Percentiles rank a stretch among this genome's conserved stretches.
Conservation (phyloP, 2,329 filamentous ascomycete genomes). For the Dothideomycetes sp. region DNA sequence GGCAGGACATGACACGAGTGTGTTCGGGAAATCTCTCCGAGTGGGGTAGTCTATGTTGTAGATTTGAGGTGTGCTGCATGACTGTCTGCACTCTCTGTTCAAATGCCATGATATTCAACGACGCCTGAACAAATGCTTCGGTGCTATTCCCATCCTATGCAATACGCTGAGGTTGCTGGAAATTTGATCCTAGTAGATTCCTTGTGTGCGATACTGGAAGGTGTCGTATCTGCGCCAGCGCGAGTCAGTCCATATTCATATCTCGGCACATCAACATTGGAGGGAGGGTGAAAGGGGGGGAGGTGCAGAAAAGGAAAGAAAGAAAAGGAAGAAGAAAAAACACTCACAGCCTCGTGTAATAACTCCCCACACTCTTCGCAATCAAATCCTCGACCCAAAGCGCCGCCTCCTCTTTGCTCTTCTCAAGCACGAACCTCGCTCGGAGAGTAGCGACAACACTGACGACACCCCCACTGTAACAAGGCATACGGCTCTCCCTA, state of each 20-base stretch:
- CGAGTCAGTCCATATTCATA: too few species aligned
- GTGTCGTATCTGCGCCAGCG: constrained; percentile 68
- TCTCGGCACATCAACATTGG: too few species aligned
- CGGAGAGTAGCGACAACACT: constrained; percentile 59
- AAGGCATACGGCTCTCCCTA: constrained; percentile 72
- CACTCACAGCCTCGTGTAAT: constrained; percentile 66
- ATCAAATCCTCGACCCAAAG: constrained; percentile 73
- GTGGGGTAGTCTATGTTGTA: too few species aligned
- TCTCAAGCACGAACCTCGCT: constrained; percentile 69
- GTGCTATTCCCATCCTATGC: background rate
- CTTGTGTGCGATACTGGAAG: constrained; percentile 80
- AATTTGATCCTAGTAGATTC: constrained; percentile 55
- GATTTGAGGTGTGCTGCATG: too few species aligned
- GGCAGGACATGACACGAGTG: too few species aligned
- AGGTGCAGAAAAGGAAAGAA: background rate
- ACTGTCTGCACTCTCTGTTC: too few species aligned
- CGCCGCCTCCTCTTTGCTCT: constrained; percentile 73
- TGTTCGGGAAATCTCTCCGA: too few species aligned
- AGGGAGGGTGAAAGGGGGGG: too few species aligned
- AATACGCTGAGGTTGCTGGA: background rate
- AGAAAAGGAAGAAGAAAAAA: constrained; percentile 7
- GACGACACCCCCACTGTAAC: constrained; percentile 62
- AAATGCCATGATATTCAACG: too few species aligned
- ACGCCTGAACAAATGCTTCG: too few species aligned
- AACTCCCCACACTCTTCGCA: constrained; percentile 72